phyloP scores from a whole-genome alignment of 306 rosid species.

The Castanospermum australe region DNA sequence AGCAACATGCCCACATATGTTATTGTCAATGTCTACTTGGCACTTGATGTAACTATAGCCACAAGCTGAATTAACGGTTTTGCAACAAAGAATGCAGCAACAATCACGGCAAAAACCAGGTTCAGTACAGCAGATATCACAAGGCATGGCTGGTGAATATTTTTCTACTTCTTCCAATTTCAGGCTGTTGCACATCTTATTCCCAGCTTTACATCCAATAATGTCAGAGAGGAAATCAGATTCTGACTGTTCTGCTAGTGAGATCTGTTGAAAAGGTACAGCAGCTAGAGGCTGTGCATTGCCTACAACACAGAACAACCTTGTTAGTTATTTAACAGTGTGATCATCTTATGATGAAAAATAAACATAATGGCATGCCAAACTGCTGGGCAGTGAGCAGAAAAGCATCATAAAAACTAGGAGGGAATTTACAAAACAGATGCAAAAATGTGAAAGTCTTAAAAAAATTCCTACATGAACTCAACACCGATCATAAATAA shows the following conservation, averaged over 20 bases:
- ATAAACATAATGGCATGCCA: not conserved
- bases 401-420: not conserved
- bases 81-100: constrained; percentile 67
- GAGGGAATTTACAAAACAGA: not conserved
- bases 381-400: not conserved
- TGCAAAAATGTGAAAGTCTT: not conserved
- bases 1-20: constrained; percentile 62
- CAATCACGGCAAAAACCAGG: constrained; percentile 64
- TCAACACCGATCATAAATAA: not conserved
- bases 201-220: constrained; percentile 63
- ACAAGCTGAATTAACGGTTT: constrained; percentile 40
- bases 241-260: constrained; percentile 15
- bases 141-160: constrained; percentile 38
- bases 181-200: constrained; percentile 48
- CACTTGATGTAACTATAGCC: constrained; percentile 62
- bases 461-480: not conserved
- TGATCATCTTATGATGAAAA: not conserved
- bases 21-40: constrained; percentile 34
- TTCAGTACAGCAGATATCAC: constrained; percentile 67
- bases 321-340: not conserved
- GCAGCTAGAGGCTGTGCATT: not conserved
- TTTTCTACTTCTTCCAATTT: constrained; percentile 34
- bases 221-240: constrained; percentile 30
- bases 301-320: constrained; percentile 34
- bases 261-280: constrained; percentile 29